Evolutionary conservation across 2,329 filamentous ascomycete genomes (phyloP).

Genomic region (Didymella segeticola): DNA sequence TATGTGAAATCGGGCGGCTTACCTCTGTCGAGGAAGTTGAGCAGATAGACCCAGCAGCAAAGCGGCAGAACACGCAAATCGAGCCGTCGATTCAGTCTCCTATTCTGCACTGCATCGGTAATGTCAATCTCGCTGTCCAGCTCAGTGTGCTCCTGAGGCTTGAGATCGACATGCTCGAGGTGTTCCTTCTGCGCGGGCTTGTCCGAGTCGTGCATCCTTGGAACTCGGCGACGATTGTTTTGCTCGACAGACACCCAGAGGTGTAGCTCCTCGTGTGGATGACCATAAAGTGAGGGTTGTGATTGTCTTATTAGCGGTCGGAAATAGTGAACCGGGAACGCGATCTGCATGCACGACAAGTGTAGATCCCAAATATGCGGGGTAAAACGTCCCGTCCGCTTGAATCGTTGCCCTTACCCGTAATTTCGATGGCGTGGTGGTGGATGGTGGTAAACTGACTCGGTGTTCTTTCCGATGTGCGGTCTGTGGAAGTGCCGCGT

Average conservation of each 20-base stretch:
- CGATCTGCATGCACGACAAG: background rate
- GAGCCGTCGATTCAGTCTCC: constrained; percentile 1
- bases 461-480: constrained; percentile 1
- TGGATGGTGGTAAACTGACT: background rate
- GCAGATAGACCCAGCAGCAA: constrained; percentile 68
- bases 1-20: background rate
- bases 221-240: background rate
- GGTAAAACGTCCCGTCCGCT: constrained; percentile 5
- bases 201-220: background rate
- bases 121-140: constrained; percentile 6
- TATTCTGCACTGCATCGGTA: constrained; percentile 4
- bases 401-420: background rate
- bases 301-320: background rate
- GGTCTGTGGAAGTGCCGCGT: background rate
- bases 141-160: background rate
- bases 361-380: constrained; percentile 7
- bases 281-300: too few species aligned
- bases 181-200: constrained; percentile 3
- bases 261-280: too few species aligned
- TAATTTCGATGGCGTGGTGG: background rate
- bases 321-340: constrained; percentile 7
- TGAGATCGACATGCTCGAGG: background rate
- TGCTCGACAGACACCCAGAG: background rate
- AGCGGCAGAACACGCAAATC: constrained; percentile 70
- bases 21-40: constrained; percentile 64